These are phyloP conservation scores for Colletotrichum tofieldiae DNA, from an alignment of 2,329 filamentous ascomycete species.

Conservation along the genomic window DNA sequence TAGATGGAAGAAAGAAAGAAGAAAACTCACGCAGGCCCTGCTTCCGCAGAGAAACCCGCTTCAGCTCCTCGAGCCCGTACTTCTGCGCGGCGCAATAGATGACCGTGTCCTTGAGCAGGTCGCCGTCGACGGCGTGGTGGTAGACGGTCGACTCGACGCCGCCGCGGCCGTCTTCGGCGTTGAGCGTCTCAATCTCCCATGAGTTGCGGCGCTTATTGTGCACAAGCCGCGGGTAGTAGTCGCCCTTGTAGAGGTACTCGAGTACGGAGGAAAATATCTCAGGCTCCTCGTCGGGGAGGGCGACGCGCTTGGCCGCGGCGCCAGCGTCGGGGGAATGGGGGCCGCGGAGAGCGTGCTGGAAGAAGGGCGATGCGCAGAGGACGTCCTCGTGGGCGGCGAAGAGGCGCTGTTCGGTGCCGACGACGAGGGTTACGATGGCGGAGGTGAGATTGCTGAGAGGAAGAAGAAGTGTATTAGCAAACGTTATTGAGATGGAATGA, in stretches of 20 bases:
- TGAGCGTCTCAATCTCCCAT: constrained; percentile 83
- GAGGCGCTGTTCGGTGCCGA: constrained; percentile 86
- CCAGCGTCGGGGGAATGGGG: constrained; percentile 75
- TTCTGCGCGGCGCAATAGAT: constrained; percentile 92
- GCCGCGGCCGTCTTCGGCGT: constrained; percentile 62
- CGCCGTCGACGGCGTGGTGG: constrained; percentile 74
- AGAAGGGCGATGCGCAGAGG: constrained; percentile 84
- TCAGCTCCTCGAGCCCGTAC: constrained; percentile 87
- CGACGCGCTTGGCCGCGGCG: constrained; percentile 74
- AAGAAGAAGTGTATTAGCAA: constrained; percentile 34
- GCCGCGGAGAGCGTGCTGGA: constrained; percentile 74
- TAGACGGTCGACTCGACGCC: constrained; percentile 78
- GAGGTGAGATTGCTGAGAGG: constrained; percentile 72
- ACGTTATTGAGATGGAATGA: background rate
- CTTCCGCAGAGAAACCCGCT: constrained; percentile 87
- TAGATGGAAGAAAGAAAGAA: background rate
- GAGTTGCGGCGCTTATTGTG: constrained; percentile 86
- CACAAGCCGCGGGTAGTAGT: constrained; percentile 88
- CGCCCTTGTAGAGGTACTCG: constrained; percentile 94
- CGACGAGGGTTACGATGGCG: constrained; percentile 83
- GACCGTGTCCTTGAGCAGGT: constrained; percentile 89
- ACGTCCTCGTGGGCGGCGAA: constrained; percentile 94
- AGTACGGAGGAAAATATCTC: constrained; percentile 93
- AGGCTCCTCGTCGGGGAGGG: constrained; percentile 87
- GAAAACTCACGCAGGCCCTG: constrained; percentile 81